Percentiles rank a stretch among this genome's conserved stretches.
These are phyloP conservation scores for Pseudocercospora fuligena DNA, from an alignment of 2,329 filamentous ascomycete species.

Conservation along the genomic window DNA sequence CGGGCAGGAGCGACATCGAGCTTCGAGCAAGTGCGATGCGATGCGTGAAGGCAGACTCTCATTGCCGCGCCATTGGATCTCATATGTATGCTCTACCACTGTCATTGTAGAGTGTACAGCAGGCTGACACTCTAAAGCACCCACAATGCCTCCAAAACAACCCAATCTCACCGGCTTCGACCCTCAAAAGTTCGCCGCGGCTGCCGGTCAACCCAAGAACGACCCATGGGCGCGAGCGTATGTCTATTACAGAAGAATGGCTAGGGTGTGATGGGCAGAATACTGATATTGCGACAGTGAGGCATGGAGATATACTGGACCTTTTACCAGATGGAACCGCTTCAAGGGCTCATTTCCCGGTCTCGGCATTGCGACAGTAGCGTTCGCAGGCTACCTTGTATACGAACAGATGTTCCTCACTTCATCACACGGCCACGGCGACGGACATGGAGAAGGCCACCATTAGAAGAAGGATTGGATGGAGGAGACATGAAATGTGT, in stretches of 20 bases:
- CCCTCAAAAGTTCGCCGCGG: constrained; percentile 75
- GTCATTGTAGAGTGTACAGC: background rate
- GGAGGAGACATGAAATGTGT: constrained; percentile 14
- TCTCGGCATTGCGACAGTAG: constrained; percentile 87
- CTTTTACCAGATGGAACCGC: constrained; percentile 85
- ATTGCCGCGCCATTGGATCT: constrained; percentile 11
- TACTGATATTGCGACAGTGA: constrained; percentile 64
- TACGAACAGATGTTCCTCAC: constrained; percentile 84
- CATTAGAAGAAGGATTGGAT: constrained; percentile 23
- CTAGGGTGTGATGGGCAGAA: background rate
- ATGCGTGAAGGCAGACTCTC: background rate
- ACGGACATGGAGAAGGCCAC: constrained; percentile 32
- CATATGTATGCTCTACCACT: background rate
- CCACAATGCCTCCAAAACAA: constrained; percentile 56
- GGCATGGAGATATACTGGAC: constrained; percentile 90
- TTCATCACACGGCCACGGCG: constrained; percentile 22
- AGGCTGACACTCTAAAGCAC: constrained; percentile 28
- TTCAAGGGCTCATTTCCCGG: constrained; percentile 88
- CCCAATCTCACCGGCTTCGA: constrained; percentile 92
- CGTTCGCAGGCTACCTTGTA: constrained; percentile 85
- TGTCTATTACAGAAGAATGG: constrained; percentile 34
- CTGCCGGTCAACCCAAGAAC: constrained; percentile 65
- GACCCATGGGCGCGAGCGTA: constrained; percentile 70
- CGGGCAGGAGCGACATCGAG: background rate
- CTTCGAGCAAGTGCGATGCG: background rate